A percentile compares a stretch with the other conserved stretches of the same genome.
Conservation (phyloP, 768 basidiomycete species). For the Boletus rufocinnamomeus region DNA sequence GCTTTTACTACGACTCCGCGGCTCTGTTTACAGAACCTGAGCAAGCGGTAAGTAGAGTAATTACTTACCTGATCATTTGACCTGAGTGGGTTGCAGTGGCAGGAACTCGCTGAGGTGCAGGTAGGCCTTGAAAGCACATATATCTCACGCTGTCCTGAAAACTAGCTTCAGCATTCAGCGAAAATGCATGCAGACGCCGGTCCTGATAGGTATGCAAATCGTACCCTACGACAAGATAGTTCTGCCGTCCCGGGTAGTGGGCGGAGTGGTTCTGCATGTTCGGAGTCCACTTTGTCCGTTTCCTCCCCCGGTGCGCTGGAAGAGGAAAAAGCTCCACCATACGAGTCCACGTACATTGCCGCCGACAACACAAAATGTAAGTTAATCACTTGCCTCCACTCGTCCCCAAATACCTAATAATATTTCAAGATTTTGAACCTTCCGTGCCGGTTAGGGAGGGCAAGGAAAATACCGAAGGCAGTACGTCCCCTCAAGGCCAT, state of each 20-base stretch:
- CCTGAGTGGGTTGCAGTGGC: neutral
- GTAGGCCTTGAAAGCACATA: neutral
- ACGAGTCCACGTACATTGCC: neutral
- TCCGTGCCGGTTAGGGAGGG: too few relatives aligned
- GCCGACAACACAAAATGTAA: neutral
- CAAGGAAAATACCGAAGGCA: too few relatives aligned
- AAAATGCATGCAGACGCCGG: neutral
- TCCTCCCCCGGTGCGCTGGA: neutral
- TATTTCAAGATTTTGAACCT: neutral
- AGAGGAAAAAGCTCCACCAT: neutral
- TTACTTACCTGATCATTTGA: neutral
- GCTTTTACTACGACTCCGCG: too few relatives aligned
- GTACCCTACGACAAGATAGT: neutral
- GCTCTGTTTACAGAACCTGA: neutral
- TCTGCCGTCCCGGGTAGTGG: neutral
- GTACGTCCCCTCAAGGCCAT: too few relatives aligned
- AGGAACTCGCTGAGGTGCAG: neutral
- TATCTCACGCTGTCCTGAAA: neutral
- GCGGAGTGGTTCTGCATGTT: too few relatives aligned
- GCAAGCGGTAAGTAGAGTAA: neutral
- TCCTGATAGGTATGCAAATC: neutral
- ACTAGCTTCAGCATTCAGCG: neutral
- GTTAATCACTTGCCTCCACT: neutral
- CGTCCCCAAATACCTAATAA: too few relatives aligned
- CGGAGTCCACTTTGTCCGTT: neutral